A percentile compares a stretch with the other conserved stretches of the same genome.
Evolutionary conservation across 202 grass and related monocot species (phyloP).

Genomic region (Digitaria exilis): DNA sequence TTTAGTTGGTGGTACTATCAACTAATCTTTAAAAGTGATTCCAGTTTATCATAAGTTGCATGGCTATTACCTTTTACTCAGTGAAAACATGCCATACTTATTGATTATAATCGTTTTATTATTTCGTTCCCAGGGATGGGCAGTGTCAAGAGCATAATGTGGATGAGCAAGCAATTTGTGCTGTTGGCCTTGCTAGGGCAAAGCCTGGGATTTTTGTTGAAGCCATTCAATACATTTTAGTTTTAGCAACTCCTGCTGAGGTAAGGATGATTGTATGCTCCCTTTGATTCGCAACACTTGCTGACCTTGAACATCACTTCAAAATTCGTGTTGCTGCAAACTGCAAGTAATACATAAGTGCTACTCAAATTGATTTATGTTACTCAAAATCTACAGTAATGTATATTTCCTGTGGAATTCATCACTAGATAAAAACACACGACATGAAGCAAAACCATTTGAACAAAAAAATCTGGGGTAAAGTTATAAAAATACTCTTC

Average conservation of each 20-base stretch:
- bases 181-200: slow-evolving; percentile 83
- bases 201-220: slow-evolving; percentile 94
- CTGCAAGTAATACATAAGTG: neutral
- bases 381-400: neutral
- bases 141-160: slow-evolving; percentile 82
- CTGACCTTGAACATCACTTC: slow-evolving; percentile 9
- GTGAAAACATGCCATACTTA: neutral
- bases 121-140: slow-evolving; percentile 59
- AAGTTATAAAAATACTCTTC: neutral
- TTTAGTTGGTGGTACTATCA: neutral
- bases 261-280: slow-evolving; percentile 44
- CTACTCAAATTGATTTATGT: neutral
- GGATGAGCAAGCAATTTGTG: slow-evolving; percentile 88
- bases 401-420: neutral
- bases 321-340: neutral
- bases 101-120: slow-evolving; percentile 18
- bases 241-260: slow-evolving; percentile 93
- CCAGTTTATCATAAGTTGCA: neutral
- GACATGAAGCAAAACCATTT: neutral
- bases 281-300: neutral
- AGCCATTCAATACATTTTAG: slow-evolving; percentile 91
- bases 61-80: neutral
- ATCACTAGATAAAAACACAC: neutral
- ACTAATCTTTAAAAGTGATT: neutral
- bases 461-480: neutral